Evolutionary conservation across 805 yeast species (phyloP), one percentile per base, ranked within the genome.

Genomic region (Yamadazyma ubonensis): DNA sequence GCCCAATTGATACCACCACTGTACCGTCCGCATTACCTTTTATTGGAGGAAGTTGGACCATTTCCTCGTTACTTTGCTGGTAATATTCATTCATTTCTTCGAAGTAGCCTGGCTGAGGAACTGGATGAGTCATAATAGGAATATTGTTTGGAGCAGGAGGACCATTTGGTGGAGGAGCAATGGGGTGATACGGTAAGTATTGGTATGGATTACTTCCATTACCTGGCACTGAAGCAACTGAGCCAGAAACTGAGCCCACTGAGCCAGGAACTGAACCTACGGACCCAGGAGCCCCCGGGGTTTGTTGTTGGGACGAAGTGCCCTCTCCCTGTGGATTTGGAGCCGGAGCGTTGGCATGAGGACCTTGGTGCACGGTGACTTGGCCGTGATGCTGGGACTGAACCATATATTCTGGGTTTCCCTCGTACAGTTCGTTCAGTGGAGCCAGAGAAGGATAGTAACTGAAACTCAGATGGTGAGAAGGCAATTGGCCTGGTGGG

Each of bases 1-100:
- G 62, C 1, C 73, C 73, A 6, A 69, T 54, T 0, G 65, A 53
- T 4, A 69, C 58, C 6, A 62, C 43, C 10, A 62, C 63, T 9
- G 33, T 19, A 8, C 38, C 35, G 23, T 39, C 42, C 6, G 20
- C 27, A 7, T 29, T 11, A 23, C 38, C 42, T 31, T 46, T 43
- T 9, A 46, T 30, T 4, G 50, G 50, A 21, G 50, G 50, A 12
- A 46, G 35, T 28, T 46, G 47, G 6, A 46, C 48, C n/a, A 4
- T 23, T 21, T 17, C n/a, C 4, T 29, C 25, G 29, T 21, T 15
- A 12, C 12, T 6, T n/a, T 8, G 26, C 14, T n/a, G 33, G 15
- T 14, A 22, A 19, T 9, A 9, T 2, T 29, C 39, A 6, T 22
- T 23, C 16, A 14, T 29, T 6, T 30, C 35, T 17, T 37, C 40